Conservation (phyloP, 129 eudicot species). For the Flaveria robusta region DNA sequence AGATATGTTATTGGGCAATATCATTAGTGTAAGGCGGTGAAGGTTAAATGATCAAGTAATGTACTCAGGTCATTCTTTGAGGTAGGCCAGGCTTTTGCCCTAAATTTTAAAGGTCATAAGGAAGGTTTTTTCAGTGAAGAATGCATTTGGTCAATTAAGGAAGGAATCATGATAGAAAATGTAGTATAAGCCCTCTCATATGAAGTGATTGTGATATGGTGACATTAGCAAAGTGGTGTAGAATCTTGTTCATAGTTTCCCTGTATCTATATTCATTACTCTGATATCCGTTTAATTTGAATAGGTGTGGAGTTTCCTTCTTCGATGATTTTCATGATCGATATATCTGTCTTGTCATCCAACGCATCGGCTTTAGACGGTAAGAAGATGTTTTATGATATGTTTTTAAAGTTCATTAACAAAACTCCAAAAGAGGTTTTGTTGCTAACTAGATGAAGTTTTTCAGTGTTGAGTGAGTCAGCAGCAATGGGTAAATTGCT, state of each 20-base stretch:
- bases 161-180: too few species aligned
- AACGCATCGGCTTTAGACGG: conserved; percentile 69
- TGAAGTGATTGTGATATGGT: too few species aligned
- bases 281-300: conserved; percentile 19
- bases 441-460: background rate
- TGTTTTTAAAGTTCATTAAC: background rate
- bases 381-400: conserved; percentile 8
- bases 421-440: background rate
- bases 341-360: conserved; percentile 76
- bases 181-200: too few species aligned
- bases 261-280: background rate
- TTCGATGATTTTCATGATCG: conserved; percentile 64
- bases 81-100: too few species aligned
- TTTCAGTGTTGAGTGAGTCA: conserved; percentile 56
- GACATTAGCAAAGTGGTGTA: conserved; percentile 71
- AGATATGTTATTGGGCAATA: too few species aligned
- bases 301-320: conserved; percentile 89
- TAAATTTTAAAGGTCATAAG: too few species aligned
- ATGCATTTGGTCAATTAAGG: too few species aligned
- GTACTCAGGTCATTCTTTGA: too few species aligned
- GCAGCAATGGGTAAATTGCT: conserved; percentile 47
- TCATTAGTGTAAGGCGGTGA: too few species aligned
- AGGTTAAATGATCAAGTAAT: too few species aligned
- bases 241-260: background rate
- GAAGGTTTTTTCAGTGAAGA: too few species aligned